phyloP scores from a whole-genome alignment of 306 rosid genomes.

The Pterocarpus santalinus region DNA sequence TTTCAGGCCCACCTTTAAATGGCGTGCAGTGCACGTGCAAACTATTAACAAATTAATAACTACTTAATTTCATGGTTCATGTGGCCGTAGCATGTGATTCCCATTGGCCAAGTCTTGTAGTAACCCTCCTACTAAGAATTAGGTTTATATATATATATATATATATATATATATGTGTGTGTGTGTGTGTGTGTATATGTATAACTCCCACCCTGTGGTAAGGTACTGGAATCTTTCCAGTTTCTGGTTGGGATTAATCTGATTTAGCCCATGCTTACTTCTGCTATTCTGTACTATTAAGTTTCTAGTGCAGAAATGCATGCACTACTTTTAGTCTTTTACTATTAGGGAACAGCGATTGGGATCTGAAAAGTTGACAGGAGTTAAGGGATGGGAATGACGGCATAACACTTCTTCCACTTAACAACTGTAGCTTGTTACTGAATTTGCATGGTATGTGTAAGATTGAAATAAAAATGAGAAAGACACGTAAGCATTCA shows the following conservation, averaged over 20 bases:
- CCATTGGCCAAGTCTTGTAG: constrained; percentile 41
- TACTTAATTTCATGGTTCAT: constrained; percentile 33
- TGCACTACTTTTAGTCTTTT: constrained; percentile 24
- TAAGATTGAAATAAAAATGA: background rate
- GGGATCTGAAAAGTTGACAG: constrained; percentile 3
- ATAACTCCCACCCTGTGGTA: background rate
- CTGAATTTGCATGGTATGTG: background rate
- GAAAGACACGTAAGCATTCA: background rate
- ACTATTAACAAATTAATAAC: constrained; percentile 29
- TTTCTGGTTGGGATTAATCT: constrained; percentile 40
- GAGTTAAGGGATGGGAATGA: background rate
- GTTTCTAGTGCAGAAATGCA: constrained; percentile 14
- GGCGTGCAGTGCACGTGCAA: constrained; percentile 53
- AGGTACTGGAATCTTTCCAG: constrained; percentile 42
- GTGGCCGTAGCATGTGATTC: constrained; percentile 49
- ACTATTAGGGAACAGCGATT: background rate
- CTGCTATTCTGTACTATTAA: constrained; percentile 34
- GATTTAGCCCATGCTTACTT: constrained; percentile 55
- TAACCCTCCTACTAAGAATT: constrained; percentile 11
- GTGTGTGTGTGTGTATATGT: no score
- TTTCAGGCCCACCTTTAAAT: constrained; percentile 7
- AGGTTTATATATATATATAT: background rate
- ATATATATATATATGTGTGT: no score
- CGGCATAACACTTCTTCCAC: no score
- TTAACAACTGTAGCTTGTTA: no score